Conservation (phyloP, 306 rosid genomes). For the Cajanus cajan region DNA sequence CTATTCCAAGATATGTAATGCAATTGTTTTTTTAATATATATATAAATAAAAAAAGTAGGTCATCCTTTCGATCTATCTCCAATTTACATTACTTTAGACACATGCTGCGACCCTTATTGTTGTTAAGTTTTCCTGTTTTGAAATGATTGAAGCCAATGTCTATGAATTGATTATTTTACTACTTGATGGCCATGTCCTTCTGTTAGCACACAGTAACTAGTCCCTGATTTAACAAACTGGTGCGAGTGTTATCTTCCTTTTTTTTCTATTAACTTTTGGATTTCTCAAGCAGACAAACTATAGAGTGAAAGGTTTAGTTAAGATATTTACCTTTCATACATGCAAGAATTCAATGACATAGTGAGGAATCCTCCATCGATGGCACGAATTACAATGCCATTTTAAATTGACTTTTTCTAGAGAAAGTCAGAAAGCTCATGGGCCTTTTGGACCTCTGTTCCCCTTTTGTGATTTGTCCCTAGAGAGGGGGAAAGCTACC, state of each 20-base stretch:
- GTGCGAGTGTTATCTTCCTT: not conserved
- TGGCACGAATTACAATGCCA: conserved; percentile 20
- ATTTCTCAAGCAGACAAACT: not conserved
- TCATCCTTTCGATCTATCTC: conserved; percentile 1
- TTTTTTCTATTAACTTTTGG: not conserved
- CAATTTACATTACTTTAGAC: conserved; percentile 21
- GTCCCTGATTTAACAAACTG: conserved; percentile 7
- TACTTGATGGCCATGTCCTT: conserved; percentile 21
- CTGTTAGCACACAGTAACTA: conserved; percentile 13
- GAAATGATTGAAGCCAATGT: conserved; percentile 22
- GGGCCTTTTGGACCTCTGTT: conserved; percentile 4
- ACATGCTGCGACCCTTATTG: conserved; percentile 22
- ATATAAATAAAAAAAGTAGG: not conserved
- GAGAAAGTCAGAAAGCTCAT: conserved; percentile 26
- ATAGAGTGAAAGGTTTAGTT: not conserved
- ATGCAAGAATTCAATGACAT: conserved; percentile 20
- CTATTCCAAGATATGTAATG: conserved; percentile 22
- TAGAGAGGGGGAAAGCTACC: conserved; percentile 12
- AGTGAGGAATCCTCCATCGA: conserved; percentile 23
- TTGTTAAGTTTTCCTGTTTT: conserved; percentile 25
- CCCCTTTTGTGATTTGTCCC: conserved; percentile 30
- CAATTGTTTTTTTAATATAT: not conserved
- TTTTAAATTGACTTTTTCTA: conserved; percentile 13
- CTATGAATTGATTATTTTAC: conserved; percentile 10
- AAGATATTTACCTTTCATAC: not conserved